Conservation (phyloP, 768 basidiomycete species). For the Phylloporus sp. region DNA sequence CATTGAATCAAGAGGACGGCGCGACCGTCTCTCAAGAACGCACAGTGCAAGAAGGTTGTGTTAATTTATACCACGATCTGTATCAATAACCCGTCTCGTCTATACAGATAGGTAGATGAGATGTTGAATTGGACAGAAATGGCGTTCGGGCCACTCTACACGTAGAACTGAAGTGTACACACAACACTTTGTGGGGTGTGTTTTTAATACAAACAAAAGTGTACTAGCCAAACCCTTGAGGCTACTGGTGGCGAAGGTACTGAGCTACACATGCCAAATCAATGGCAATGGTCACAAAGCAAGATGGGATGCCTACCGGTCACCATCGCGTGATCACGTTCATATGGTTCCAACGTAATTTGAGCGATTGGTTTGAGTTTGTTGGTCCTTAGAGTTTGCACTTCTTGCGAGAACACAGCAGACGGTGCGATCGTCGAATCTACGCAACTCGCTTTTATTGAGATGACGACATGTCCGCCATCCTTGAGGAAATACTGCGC, state of each 20-base stretch:
- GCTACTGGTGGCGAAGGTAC: constrained; percentile 46
- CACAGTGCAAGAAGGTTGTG: too few species aligned
- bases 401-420: constrained; percentile 84
- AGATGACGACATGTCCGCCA: constrained; percentile 88
- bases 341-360: constrained; percentile 91
- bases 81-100: too few species aligned
- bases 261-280: constrained; percentile 31
- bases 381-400: constrained; percentile 69
- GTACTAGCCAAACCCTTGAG: background rate
- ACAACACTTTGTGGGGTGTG: background rate
- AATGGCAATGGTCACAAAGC: background rate
- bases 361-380: constrained; percentile 95
- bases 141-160: too few species aligned
- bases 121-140: too few species aligned
- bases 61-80: too few species aligned
- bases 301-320: constrained; percentile 50
- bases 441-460: constrained; percentile 98
- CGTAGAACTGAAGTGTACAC: too few species aligned
- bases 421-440: constrained; percentile 93
- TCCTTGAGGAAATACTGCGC: constrained; percentile 96
- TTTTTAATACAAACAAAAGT: background rate
- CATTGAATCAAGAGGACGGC: too few species aligned
- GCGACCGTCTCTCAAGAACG: too few species aligned
- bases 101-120: too few species aligned
- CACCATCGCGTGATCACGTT: constrained; percentile 89